Conservation (phyloP, 129 eudicot genomes). For the Scalesia atractyloides region DNA sequence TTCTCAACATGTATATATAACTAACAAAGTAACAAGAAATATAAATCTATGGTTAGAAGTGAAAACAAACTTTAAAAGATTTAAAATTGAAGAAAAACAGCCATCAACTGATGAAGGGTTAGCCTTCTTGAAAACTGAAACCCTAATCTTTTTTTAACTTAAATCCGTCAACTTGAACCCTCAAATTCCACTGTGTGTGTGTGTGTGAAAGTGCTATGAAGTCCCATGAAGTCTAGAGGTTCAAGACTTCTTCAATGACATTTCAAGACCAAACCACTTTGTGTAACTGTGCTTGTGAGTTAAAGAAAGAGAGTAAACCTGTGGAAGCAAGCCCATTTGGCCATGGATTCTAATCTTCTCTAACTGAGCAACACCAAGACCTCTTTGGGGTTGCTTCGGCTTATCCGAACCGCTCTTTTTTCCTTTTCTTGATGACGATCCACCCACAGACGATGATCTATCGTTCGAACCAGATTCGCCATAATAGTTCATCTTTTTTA, state of each 20-base stretch:
- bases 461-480: slow-evolving; percentile 45
- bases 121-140: not conserved
- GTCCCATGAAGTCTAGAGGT: not conserved
- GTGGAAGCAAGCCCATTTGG: slow-evolving; percentile 52
- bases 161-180: not conserved
- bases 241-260: not conserved
- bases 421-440: slow-evolving; percentile 43
- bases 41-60: not conserved
- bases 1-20: no score
- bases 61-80: not conserved
- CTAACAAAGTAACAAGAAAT: no score
- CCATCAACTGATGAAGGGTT: slow-evolving; percentile 12
- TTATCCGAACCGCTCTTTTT: slow-evolving; percentile 56
- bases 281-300: slow-evolving; percentile 6
- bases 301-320: slow-evolving; percentile 28
- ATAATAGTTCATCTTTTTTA: slow-evolving; percentile 56
- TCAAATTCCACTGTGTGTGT: not conserved
- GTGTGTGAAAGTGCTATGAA: not conserved
- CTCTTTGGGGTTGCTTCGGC: slow-evolving; percentile 82
- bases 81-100: not conserved
- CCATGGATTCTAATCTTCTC: slow-evolving; percentile 82
- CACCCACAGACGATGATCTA: slow-evolving; percentile 39
- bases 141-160: not conserved
- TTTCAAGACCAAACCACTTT: not conserved
- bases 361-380: slow-evolving; percentile 92